These are phyloP conservation scores for Diplogelasinospora grovesii DNA, from an alignment of 495 filamentous ascomycete genomes.

Conservation along the genomic window DNA sequence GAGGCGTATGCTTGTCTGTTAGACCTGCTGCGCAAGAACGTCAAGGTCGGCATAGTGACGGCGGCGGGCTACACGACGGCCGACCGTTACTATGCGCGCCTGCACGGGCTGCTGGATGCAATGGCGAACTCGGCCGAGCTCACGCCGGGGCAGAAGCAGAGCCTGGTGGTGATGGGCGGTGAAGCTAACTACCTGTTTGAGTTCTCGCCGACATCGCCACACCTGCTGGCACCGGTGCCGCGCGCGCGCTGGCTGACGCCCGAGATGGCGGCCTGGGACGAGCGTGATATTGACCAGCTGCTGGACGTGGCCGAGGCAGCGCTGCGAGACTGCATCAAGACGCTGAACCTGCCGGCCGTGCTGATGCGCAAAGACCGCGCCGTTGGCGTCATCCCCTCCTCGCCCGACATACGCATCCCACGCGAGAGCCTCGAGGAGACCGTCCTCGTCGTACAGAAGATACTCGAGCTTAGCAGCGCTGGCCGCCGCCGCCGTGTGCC, in stretches of 20 bases:
- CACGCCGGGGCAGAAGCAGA: slow-evolving; percentile 56
- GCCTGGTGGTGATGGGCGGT: slow-evolving; percentile 80
- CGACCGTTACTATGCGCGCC: slow-evolving; percentile 70
- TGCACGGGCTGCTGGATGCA: slow-evolving; percentile 78
- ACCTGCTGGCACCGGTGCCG: slow-evolving; percentile 56
- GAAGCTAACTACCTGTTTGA: slow-evolving; percentile 85
- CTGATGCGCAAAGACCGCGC: slow-evolving; percentile 88
- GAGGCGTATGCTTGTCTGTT: too few relatives aligned
- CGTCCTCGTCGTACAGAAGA: slow-evolving; percentile 87
- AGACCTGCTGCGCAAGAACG: slow-evolving; percentile 50
- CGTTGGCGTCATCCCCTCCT: slow-evolving; percentile 74
- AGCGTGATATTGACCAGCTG: slow-evolving; percentile 66
- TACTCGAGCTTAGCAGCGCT: slow-evolving; percentile 66
- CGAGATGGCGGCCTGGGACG: slow-evolving; percentile 81
- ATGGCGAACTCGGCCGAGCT: slow-evolving; percentile 58
- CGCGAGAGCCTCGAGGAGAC: slow-evolving; percentile 94
- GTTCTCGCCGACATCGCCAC: slow-evolving; percentile 50
- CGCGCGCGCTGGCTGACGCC: slow-evolving; percentile 71
- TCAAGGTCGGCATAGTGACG: slow-evolving; percentile 89
- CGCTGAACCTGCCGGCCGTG: slow-evolving; percentile 66
- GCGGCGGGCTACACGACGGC: slow-evolving; percentile 93
- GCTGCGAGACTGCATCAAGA: slow-evolving; percentile 67
- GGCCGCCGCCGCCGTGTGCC: slow-evolving; percentile 52
- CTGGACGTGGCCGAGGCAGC: slow-evolving; percentile 83
- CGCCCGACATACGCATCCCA: slow-evolving; percentile 55